Base-by-base conservation (phyloP, 495 filamentous ascomycete species). In the Podospora didyma region DNA sequence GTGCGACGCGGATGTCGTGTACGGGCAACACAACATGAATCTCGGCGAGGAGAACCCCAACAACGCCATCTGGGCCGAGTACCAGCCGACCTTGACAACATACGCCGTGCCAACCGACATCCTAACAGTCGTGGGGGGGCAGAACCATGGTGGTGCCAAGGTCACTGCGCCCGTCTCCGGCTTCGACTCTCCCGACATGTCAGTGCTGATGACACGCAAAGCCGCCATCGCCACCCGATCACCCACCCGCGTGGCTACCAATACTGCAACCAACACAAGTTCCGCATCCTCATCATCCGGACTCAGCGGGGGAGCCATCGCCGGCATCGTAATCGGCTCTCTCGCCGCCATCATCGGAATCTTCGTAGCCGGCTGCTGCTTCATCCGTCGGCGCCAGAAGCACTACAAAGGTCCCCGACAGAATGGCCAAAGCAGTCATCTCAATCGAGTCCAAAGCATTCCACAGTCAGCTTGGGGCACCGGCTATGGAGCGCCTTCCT, bases 11-110 rank as follows among this genome's bases (percentile, higher is more conserved):
- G 54, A 58, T 12, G 16, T 2, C 10, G 51, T 53, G 0, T 19
- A 47, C 0, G 62, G 62, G 3, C 46, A 61, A 16, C 62, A 64
- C 48, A 64, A 61, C 58, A 55, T 64, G 54, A 48, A 58, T 22
- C 34, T 64, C 1, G 62, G 58, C 16, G 41, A 61, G 10, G 39
- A 61, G 12, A 63, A 60, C 54, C 35, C 42, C 1, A 54, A 56
- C 6, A 55, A 46, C 2, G 58, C 51, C 17, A 48, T 56, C 51
- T 61, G 62, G 62, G 54, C 49, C 0, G 34, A 26, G 17, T 64
- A 46, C 44, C 34, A 57, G 24, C 62, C 62, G 0, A 58, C 19
- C 19, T 58, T 64, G 1, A 64, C 62, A 2, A 56, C 62, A 10
- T 64, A 64, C 39, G 51, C 41, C 41, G 34, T 64, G 2, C 62